Base-by-base conservation (phyloP, 805 yeast species). In the Clavispora santaluciae region DNA sequence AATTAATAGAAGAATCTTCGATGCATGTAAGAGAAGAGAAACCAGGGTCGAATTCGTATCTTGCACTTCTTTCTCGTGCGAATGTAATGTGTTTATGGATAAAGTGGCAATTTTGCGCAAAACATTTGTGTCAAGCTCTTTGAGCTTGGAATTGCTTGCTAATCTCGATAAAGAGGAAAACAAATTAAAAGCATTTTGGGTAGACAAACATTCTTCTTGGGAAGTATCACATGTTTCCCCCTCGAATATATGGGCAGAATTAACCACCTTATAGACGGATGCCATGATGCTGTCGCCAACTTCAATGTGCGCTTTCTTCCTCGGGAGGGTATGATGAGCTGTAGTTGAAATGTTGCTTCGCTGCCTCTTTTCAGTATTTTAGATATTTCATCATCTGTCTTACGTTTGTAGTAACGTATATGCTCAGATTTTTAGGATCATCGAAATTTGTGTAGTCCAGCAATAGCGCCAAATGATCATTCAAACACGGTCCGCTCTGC, bases 401-500 rank as follows among this genome's bases (percentile, higher is more conserved):
- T 39, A 5, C 15, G 18, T 20, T 34, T 33, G 30, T 42, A 45
- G 16, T 20, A 22, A 8, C 25, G 17, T 18, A 48, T 36, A 11
- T 45, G 48, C 22, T 26, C 11, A 8, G 31, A 15, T 18, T 20
- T 12, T 18, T 20, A 18, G 4, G 20, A 16, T 22, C 15, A 2
- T 16, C 18, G 15, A 16, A 22, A 28, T 16, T 33, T 15, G 22
- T 16, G 16, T 33, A 16, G 18, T 5, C 41, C 42, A 3, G 35
- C 37, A 12, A 25, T 16, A 21, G 38, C n/a, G 22, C 40, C 20
- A 28, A 28, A 28, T 28, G 31, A 16, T 28, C 31, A 16, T 28
- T 28, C 31, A 28, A 12, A 28, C n/a, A n/a, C n/a, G 37, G 96
- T 90, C 49, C 97, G 79, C 66, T 93, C 99, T 1, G 98, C 98